These are phyloP conservation scores for Colletotrichum australisinense DNA, from an alignment of 2,329 filamentous ascomycete genomes.

Conservation along the genomic window DNA sequence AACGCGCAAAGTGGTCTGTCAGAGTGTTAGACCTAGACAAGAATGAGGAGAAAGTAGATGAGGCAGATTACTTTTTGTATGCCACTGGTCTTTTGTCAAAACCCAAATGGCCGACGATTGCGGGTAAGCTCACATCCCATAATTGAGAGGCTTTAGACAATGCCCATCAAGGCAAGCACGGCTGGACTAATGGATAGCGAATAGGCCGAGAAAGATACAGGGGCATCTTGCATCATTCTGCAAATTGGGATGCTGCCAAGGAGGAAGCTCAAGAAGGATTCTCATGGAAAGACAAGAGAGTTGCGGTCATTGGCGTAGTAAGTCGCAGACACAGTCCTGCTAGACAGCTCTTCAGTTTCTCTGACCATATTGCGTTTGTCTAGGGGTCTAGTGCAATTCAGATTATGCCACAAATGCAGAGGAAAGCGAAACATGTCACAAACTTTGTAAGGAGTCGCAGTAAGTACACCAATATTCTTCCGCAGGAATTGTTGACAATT, in stretches of 20 bases:
- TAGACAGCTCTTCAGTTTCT: background rate
- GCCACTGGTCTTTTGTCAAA: background rate
- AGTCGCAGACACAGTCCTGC: background rate
- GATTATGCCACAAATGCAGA: slow-evolving; percentile 57
- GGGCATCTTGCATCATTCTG: background rate
- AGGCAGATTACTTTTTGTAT: background rate
- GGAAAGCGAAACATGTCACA: slow-evolving; percentile 6
- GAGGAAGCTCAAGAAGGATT: background rate
- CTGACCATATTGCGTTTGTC: background rate
- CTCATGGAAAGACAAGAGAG: slow-evolving; percentile 48
- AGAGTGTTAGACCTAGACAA: background rate
- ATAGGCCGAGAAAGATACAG: background rate
- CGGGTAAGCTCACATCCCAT: background rate
- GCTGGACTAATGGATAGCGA: background rate
- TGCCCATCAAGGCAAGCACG: too few species aligned
- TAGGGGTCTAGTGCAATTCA: slow-evolving; percentile 64
- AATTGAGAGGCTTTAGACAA: fast-evolving
- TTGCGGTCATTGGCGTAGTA: slow-evolving; percentile 60
- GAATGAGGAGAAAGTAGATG: background rate
- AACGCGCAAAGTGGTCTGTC: background rate
- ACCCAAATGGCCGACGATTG: background rate
- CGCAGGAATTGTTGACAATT: too few species aligned
- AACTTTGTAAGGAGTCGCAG: background rate
- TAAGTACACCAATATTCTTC: background rate
- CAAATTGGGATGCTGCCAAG: background rate